Evolutionary conservation across 140 eudicot species (phyloP).

Genomic region (Erigeron philadelphicus): DNA sequence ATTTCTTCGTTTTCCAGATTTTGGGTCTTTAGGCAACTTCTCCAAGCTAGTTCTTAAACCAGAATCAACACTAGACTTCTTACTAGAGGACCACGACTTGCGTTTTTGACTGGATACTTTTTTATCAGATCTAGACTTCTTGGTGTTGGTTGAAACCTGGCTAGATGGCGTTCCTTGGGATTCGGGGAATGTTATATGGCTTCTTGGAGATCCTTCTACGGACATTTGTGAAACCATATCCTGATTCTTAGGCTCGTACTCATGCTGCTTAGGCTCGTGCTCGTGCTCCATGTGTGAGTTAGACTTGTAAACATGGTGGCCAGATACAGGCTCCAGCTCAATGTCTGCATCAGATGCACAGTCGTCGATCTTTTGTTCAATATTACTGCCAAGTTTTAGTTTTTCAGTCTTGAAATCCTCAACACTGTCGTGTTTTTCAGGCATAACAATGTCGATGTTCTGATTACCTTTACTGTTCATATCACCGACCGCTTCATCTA

Average conservation of each 20-base stretch:
- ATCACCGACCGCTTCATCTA: constrained; percentile 24
- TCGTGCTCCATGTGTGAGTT: constrained; percentile 7
- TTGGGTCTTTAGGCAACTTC: constrained; percentile 54
- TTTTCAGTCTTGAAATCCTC: constrained; percentile 14
- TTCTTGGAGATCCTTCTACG: constrained; percentile 56
- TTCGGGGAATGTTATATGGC: constrained; percentile 55
- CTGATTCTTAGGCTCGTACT: constrained; percentile 14
- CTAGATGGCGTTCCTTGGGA: constrained; percentile 79
- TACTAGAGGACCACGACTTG: constrained; percentile 51
- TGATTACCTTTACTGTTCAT: not conserved
- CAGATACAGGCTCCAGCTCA: constrained; percentile 20
- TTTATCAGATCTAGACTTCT: constrained; percentile 42
- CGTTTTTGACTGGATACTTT: constrained; percentile 44
- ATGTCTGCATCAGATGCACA: constrained; percentile 21
- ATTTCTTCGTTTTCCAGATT: constrained; percentile 57
- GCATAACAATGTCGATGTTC: constrained; percentile 28
- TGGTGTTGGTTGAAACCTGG: constrained; percentile 53
- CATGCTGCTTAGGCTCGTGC: constrained; percentile 18
- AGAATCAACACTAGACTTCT: constrained; percentile 43
- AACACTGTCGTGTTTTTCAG: constrained; percentile 27
- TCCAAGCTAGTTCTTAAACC: constrained; percentile 56
- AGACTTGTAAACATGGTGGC: not conserved
- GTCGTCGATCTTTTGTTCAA: constrained; percentile 32
- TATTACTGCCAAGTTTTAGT: not conserved
- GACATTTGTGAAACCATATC: constrained; percentile 32